Conservation (phyloP, 2,329 filamentous ascomycete genomes). For the Phialophora chinensis region DNA sequence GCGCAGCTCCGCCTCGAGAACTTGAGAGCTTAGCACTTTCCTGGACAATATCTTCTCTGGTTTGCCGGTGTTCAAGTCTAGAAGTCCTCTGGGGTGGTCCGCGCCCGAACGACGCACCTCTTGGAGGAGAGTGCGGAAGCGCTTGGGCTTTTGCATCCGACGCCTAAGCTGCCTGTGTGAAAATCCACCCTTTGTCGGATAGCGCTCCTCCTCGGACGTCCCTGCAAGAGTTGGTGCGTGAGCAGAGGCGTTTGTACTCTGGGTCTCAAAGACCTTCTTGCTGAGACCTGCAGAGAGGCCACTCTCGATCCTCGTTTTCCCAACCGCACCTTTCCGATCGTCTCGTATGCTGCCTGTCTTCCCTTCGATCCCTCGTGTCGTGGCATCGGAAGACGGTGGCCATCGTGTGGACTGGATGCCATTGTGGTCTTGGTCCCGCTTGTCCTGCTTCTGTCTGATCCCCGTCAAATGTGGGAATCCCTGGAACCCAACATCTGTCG, state of each 20-base stretch:
- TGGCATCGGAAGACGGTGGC: neutral
- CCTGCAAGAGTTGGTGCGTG: neutral
- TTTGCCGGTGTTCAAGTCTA: conserved; percentile 8
- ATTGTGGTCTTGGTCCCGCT: neutral
- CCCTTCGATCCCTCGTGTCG: neutral
- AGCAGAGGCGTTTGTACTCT: neutral
- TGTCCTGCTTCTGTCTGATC: neutral
- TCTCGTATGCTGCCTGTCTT: neutral
- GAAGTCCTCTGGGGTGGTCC: conserved; percentile 4
- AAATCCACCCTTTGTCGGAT: neutral
- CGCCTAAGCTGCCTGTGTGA: neutral
- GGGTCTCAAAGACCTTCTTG: neutral
- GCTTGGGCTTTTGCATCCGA: conserved; percentile 7
- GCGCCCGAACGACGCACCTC: conserved; percentile 2
- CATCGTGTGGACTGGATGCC: neutral
- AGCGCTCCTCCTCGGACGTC: neutral
- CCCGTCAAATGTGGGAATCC: conserved; percentile 6
- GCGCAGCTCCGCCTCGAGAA: conserved; percentile 35
- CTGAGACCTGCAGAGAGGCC: no score
- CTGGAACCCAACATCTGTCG: neutral
- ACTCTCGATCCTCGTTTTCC: neutral
- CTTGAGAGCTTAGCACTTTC: conserved; percentile 17
- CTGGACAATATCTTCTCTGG: conserved; percentile 15
- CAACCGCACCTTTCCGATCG: neutral
- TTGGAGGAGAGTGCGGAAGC: conserved; percentile 13